A percentile compares a stretch with the other conserved stretches of the same genome.
Evolutionary conservation across 208 protist genomes (phyloP).

Genomic region (Spongospora subterranea): DNA sequence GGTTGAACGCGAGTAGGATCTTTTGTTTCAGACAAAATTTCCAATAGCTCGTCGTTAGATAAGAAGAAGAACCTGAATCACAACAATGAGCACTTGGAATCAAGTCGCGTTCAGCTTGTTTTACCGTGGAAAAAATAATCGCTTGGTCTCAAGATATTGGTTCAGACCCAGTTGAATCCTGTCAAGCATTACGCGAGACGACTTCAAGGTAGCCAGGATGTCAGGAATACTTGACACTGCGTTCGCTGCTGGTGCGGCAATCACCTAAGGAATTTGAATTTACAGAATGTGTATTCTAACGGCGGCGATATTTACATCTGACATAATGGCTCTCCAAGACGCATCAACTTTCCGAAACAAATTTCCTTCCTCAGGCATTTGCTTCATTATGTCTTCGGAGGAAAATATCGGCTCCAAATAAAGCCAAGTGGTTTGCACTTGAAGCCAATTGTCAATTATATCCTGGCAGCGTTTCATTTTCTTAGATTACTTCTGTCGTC

Average conservation of each 20-base stretch:
- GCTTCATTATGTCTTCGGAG: conserved; percentile 93
- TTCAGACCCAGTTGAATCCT: conserved; percentile 83
- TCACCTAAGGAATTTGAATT: conserved; percentile 43
- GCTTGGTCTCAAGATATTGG: conserved; percentile 86
- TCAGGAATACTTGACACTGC: conserved; percentile 86
- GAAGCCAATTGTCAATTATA: conserved; percentile 74
- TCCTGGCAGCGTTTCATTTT: too few species aligned
- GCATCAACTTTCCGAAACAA: conserved; percentile 49
- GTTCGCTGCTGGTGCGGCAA: conserved; percentile 78
- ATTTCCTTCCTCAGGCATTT: conserved; percentile 82
- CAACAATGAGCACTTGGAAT: neutral
- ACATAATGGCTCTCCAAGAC: conserved; percentile 48
- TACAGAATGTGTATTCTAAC: conserved; percentile 27
- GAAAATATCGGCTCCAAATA: conserved; percentile 97
- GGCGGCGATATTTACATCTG: conserved; percentile 64
- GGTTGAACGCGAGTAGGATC: conserved; percentile 94
- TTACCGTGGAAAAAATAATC: conserved; percentile 70
- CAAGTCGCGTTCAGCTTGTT: neutral
- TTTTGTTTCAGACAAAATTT: conserved; percentile 94
- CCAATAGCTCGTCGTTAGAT: conserved; percentile 94
- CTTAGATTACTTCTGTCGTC: conserved; percentile 12
- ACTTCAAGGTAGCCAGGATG: conserved; percentile 84
- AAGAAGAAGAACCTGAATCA: conserved; percentile 92
- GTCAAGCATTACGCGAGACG: conserved; percentile 82
- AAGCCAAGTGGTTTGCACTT: conserved; percentile 91